Conservation (phyloP, 73 alveolate species). For the Effrenium voratum region DNA sequence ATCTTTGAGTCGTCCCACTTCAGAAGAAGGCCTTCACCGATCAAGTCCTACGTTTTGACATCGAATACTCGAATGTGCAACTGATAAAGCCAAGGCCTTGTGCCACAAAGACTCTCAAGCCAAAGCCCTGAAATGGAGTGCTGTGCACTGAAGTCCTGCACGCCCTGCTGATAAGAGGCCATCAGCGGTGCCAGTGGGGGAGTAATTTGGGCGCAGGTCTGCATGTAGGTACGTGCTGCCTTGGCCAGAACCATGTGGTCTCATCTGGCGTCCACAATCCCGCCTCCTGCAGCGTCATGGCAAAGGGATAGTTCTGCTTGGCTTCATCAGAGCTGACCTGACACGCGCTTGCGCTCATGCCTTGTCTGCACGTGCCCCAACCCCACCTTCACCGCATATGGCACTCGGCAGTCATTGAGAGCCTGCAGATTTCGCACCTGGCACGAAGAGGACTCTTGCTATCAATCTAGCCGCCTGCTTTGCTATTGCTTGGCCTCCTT, state of each 20-base stretch:
- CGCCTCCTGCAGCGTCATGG: slow-evolving; percentile 96
- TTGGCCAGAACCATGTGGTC: no score
- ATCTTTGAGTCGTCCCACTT: slow-evolving; percentile 93
- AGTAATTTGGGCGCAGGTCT: slow-evolving; percentile 86
- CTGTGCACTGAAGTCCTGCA: slow-evolving; percentile 78
- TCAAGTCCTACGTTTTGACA: no score
- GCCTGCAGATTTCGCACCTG: slow-evolving; percentile 83
- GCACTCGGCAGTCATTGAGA: slow-evolving; percentile 88
- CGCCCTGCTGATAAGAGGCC: slow-evolving; percentile 94
- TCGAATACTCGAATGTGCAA: no score
- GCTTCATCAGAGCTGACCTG: slow-evolving; percentile 94
- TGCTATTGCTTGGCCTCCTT: no score
- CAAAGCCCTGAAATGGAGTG: no score
- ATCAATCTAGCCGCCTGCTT: no score
- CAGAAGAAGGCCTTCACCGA: slow-evolving; percentile 79
- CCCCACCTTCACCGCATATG: slow-evolving; percentile 84
- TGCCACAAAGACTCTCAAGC: no score
- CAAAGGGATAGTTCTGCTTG: slow-evolving; percentile 96
- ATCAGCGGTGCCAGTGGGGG: slow-evolving; percentile 62
- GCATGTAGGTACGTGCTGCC: slow-evolving; percentile 96
- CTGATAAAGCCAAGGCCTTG: no score
- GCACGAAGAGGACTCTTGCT: no score
- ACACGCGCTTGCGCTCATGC: no score
- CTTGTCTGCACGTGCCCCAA: no score
- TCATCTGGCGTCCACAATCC: no score